Conservation (phyloP, 2,329 filamentous ascomycete genomes). For the Fusarium falciforme region DNA sequence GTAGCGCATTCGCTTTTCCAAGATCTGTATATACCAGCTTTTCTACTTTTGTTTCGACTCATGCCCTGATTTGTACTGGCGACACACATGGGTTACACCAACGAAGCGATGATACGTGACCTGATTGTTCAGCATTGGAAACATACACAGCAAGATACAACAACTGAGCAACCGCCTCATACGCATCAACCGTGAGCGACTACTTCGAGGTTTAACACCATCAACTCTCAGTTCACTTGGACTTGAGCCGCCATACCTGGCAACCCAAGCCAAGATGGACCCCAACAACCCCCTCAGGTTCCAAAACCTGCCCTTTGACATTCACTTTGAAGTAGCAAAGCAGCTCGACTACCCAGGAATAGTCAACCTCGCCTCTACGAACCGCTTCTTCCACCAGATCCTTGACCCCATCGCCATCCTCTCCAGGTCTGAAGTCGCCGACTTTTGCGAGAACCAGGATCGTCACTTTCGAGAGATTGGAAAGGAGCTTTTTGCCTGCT, state of each 20-base stretch:
- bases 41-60: background rate
- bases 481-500: conserved; percentile 23
- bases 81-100: background rate
- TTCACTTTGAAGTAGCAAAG: conserved; percentile 27
- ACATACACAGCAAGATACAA: background rate
- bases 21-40: background rate
- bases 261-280: conserved; percentile 16
- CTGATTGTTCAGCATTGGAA: background rate
- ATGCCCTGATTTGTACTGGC: background rate
- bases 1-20: background rate
- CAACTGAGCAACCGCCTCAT: background rate
- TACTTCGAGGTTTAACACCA: background rate
- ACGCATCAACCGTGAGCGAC: background rate
- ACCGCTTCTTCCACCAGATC: conserved; percentile 13
- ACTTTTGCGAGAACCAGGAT: conserved; percentile 17
- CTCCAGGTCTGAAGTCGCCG: background rate
- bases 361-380: conserved; percentile 21
- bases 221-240: background rate
- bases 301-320: conserved; percentile 27
- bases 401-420: conserved; percentile 15
- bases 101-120: background rate
- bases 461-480: background rate
- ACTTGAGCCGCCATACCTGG: background rate
- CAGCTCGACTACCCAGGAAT: conserved; percentile 14
- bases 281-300: conserved; percentile 2